phyloP scores from a whole-genome alignment of 176 grass and related monocot genomes.

The Bromus sterilis region DNA sequence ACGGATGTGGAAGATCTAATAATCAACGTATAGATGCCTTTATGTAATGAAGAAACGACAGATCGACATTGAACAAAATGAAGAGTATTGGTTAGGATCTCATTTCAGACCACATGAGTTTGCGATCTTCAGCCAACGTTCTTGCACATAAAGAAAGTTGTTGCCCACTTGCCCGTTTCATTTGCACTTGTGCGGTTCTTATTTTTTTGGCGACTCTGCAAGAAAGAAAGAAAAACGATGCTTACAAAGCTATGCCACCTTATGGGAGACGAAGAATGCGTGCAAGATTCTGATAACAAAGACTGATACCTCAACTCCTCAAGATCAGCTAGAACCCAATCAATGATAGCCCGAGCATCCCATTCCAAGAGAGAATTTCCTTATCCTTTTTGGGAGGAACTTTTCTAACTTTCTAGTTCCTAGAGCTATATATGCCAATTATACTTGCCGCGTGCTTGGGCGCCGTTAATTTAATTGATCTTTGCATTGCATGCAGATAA shows the following conservation, averaged over 20 bases:
- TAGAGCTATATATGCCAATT: neutral
- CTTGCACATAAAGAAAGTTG: neutral
- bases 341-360: neutral
- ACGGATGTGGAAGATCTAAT: too few species aligned
- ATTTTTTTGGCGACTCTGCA: neutral
- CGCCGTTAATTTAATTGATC: neutral
- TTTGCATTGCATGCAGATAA: neutral
- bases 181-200: neutral
- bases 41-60: neutral
- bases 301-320: slow-evolving; percentile 2
- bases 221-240: neutral
- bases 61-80: neutral
- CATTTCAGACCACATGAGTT: too few species aligned
- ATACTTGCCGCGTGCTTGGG: neutral
- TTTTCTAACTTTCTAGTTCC: neutral
- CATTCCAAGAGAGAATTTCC: neutral
- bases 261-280: neutral
- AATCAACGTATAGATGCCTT: too few species aligned
- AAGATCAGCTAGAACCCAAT: slow-evolving; percentile 4
- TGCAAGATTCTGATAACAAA: neutral
- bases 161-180: neutral
- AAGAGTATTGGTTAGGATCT: neutral
- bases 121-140: neutral
- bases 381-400: neutral
- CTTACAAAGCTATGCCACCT: neutral